Percentiles rank a stretch among this genome's conserved stretches.
Evolutionary conservation across 2,329 filamentous ascomycete genomes (phyloP).

Genomic region (Apiospora phragmitis): DNA sequence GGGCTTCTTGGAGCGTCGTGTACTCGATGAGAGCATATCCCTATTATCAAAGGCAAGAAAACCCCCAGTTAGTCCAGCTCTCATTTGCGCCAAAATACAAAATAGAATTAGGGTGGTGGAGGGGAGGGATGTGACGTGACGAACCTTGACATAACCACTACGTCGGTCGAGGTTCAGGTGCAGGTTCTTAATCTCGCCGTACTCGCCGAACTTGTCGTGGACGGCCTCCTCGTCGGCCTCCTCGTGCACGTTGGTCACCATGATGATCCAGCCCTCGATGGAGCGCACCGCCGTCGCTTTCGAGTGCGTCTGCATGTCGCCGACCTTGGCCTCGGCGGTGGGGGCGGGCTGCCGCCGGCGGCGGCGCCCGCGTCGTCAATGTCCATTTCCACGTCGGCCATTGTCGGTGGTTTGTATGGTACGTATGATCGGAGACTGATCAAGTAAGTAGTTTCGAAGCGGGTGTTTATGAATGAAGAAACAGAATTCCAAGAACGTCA

Average conservation of each 20-base stretch:
- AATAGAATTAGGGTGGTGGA: no score
- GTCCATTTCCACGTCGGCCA: conserved; percentile 62
- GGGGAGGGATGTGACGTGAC: no score
- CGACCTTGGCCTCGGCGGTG: conserved; percentile 49
- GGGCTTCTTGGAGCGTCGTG: conserved; percentile 74
- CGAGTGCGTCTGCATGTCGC: conserved; percentile 69
- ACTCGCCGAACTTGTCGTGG: conserved; percentile 80
- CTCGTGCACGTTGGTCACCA: conserved; percentile 85
- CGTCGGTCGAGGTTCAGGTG: conserved; percentile 81
- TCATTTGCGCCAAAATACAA: background rate
- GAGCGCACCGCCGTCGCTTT: conserved; percentile 81
- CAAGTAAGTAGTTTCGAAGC: background rate
- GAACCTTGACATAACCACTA: conserved; percentile 84
- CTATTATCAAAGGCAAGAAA: conserved; percentile 40
- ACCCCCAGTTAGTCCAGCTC: background rate
- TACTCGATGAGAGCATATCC: conserved; percentile 87
- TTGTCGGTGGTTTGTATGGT: conserved; percentile 24
- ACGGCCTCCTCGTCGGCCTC: conserved; percentile 83
- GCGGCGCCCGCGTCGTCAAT: conserved; percentile 47
- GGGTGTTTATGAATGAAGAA: background rate
- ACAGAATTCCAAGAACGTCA: background rate
- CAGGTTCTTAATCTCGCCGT: conserved; percentile 83
- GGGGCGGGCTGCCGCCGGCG: conserved; percentile 26
- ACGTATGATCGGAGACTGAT: background rate
- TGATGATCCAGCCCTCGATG: conserved; percentile 87